Percentiles rank a stretch among this genome's conserved stretches.
phyloP scores from a whole-genome alignment of 2,329 filamentous ascomycete species.

The Ophiocordyceps camponoti-rufipedis region DNA sequence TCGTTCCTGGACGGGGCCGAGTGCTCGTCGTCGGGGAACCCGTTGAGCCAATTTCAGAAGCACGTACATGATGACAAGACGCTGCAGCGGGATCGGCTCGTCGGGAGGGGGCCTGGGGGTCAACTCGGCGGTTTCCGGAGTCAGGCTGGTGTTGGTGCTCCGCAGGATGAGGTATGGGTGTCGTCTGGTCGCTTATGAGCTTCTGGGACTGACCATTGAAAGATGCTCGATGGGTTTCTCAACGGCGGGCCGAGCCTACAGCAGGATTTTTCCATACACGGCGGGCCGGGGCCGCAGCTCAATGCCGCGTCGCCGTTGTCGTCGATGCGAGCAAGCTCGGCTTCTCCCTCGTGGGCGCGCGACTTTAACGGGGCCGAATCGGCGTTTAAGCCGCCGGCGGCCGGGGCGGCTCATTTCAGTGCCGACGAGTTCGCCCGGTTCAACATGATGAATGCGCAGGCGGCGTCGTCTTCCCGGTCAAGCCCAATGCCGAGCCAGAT shows the following conservation, averaged over 20 bases:
- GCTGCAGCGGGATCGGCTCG: slow-evolving; percentile 75
- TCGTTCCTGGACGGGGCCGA: slow-evolving; percentile 91
- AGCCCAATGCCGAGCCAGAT: slow-evolving; percentile 36
- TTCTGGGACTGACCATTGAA: too few relatives aligned
- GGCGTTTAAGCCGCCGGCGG: slow-evolving; percentile 38
- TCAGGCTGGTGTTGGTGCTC: slow-evolving; percentile 39
- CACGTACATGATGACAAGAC: slow-evolving; percentile 94
- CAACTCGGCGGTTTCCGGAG: slow-evolving; percentile 64
- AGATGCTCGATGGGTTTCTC: slow-evolving; percentile 91
- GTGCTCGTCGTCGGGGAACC: slow-evolving; percentile 91
- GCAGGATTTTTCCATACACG: slow-evolving; percentile 34
- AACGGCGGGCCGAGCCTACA: slow-evolving; percentile 52
- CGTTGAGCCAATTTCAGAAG: slow-evolving; percentile 92
- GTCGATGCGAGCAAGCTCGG: slow-evolving; percentile 33
- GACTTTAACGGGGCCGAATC: slow-evolving; percentile 49
- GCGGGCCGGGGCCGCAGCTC: slow-evolving; percentile 24
- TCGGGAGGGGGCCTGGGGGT: slow-evolving; percentile 53
- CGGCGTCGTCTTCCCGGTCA: slow-evolving; percentile 28
- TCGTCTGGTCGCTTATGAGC: too few relatives aligned
- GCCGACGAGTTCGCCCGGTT: slow-evolving; percentile 79
- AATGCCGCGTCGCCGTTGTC: slow-evolving; percentile 26
- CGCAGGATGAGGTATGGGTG: slow-evolving; percentile 50
- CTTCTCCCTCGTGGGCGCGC: slow-evolving; percentile 35
- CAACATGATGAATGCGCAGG: slow-evolving; percentile 50
- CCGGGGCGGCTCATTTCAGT: slow-evolving; percentile 41